Percentiles rank a stretch among this genome's conserved stretches.
Evolutionary conservation across 1,284 basidiomycete genomes (phyloP).

Genomic region (Ganoderma lingzhi): DNA sequence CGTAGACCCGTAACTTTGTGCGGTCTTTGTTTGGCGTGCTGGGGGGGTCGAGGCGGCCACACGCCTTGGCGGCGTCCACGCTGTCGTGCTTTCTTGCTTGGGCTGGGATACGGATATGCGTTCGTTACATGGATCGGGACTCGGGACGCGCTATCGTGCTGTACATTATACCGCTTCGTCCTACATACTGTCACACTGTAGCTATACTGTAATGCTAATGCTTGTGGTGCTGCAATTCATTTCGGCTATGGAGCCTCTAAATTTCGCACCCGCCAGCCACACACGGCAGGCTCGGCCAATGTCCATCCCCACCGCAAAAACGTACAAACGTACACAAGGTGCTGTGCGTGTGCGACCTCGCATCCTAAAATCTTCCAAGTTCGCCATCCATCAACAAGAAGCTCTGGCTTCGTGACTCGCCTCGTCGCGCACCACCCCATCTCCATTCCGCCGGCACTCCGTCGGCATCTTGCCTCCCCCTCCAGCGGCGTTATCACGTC

Average conservation of each 20-base stretch:
- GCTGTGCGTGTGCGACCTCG: conserved; percentile 1
- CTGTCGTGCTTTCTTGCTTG: conserved; percentile 2
- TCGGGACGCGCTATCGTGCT: conserved; percentile 14
- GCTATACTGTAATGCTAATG: conserved; percentile 26
- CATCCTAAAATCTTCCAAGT: too few relatives aligned
- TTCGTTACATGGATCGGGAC: neutral
- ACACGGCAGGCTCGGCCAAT: neutral
- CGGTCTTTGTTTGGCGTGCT: neutral
- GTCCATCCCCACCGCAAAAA: neutral
- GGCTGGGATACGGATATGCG: neutral
- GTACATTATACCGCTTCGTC: conserved; percentile 17
- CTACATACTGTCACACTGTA: conserved; percentile 18
- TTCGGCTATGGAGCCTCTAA: neutral
- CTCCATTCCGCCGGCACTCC: conserved; percentile 18
- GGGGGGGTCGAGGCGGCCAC: neutral
- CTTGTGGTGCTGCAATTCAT: conserved; percentile 16
- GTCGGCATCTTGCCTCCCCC: conserved; percentile 8
- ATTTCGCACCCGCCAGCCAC: neutral
- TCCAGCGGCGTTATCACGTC: conserved; percentile 2
- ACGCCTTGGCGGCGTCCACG: neutral
- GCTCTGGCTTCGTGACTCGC: neutral
- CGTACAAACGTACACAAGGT: neutral
- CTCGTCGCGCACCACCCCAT: neutral
- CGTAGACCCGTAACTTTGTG: conserved; percentile 24
- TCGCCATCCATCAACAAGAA: too few relatives aligned